Evolutionary conservation across 2,329 filamentous ascomycete species (phyloP).

Genomic region (Aspergillus fructus): DNA sequence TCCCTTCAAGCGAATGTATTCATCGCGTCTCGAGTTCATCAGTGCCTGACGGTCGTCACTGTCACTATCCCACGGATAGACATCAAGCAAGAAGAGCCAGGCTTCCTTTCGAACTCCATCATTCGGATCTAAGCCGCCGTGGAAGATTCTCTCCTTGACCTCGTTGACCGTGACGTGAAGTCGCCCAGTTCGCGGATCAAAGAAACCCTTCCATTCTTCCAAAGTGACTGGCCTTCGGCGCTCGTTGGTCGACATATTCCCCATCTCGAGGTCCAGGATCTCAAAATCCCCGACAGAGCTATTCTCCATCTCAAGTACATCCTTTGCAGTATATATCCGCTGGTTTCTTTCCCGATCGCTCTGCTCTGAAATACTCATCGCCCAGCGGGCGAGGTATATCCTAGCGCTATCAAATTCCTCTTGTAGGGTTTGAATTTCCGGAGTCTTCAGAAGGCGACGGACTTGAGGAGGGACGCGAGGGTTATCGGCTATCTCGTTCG

Average conservation of each 20-base stretch:
- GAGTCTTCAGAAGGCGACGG: slow-evolving; percentile 78
- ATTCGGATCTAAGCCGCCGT: slow-evolving; percentile 83
- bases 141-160: slow-evolving; percentile 95
- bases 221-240: slow-evolving; percentile 73
- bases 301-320: slow-evolving; percentile 90
- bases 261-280: slow-evolving; percentile 76
- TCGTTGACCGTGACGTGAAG: slow-evolving; percentile 82
- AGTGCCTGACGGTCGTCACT: slow-evolving; percentile 79
- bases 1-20: slow-evolving; percentile 90
- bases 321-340: slow-evolving; percentile 87
- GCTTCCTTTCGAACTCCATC: slow-evolving; percentile 95
- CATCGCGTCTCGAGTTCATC: slow-evolving; percentile 81
- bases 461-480: slow-evolving; percentile 88
- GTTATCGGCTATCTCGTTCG: slow-evolving; percentile 88
- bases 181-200: slow-evolving; percentile 72
- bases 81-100: slow-evolving; percentile 89
- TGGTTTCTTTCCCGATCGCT: slow-evolving; percentile 83
- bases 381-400: slow-evolving; percentile 92
- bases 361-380: slow-evolving; percentile 98
- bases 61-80: slow-evolving; percentile 91
- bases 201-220: slow-evolving; percentile 88
- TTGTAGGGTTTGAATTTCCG: slow-evolving; percentile 90
- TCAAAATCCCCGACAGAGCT: slow-evolving; percentile 96
- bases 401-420: slow-evolving; percentile 97
- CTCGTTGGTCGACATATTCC: slow-evolving; percentile 71